Evolutionary conservation across 1,284 basidiomycete species (phyloP), one percentile per base, ranked within the genome.

Genomic region (Marasmius oreades): DNA sequence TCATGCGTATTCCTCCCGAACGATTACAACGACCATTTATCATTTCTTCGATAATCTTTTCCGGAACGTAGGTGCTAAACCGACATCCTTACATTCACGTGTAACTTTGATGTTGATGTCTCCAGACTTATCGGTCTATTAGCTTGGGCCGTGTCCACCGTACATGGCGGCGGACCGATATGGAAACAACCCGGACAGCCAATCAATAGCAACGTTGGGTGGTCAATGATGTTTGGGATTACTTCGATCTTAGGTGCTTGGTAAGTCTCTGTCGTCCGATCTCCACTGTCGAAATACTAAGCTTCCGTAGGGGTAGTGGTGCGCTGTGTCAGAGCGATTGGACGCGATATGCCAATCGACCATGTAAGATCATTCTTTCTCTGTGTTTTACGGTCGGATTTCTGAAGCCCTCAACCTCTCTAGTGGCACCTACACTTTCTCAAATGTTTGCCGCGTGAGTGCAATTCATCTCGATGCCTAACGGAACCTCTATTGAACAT

Each of bases 321-420:
- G 59, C 60, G 18, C 57, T 62, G 14, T 57, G 59, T 8, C 62
- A 63, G 51, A 63, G 62, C 48, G 62, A 63, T 51, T 63, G 62
- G 62, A 63, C 62, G 36, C 55, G 62, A 28, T 63, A 63, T 45
- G 60, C 62, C 26, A 57, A 55, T 46, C 45, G 56, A 26, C 61
- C 62, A 14, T 62, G 61, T 62, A 11, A 55, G 61, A n/a, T n/a
- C 55, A 37, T 24, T 44, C 1, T 20, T 31, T 10, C 52, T 36
- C 26, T 26, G 5, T 6, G 2, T 23, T 51, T n/a, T 31, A 31
- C 28, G 12, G 39, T 31, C n/a, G n/a, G n/a, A 39, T 12, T 24
- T 16, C 28, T 55, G 16, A 45, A 33, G 44, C n/a, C 5, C 14
- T 34, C 23, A 18, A 39, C 24, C 34, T 42, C 2, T n/a, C 3